Base-by-base conservation (phyloP, 176 grass and related monocot species). In the Alloteropsis semialata region DNA sequence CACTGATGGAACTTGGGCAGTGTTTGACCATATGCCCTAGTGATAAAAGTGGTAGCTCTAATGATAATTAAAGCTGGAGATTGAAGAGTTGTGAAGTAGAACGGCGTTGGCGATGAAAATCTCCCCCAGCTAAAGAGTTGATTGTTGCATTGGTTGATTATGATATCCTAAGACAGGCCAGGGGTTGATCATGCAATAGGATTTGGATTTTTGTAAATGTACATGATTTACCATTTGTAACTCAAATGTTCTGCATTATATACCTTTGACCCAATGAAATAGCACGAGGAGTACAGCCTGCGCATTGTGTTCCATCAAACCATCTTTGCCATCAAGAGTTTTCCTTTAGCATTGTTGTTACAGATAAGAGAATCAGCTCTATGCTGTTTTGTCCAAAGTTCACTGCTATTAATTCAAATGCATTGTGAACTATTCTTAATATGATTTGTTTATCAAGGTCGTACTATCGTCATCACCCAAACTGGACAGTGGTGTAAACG, bases 181-280 rank as follows among this genome's bases (percentile, higher is more conserved):
- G 15, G 0, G 30, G 21, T 37, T 70, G 80, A 39, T 57, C 81
- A 36, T 54, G 57, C 8, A 5, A 8, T 79, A 59, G 14, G 59
- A 38, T 79, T 81, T 46, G 38, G 49, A 57, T 74, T 57, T 79
- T 78, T 65, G 36, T 61, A 82, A 42, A 25, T 76, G 24, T 82
- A 56, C 65, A 65, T 38, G 38, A n/a, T 65, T 25, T 78, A n/a
- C n/a, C n/a, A n/a, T n/a, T n/a, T n/a, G n/a, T n/a, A n/a, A n/a
- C n/a, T n/a, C n/a, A n/a, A n/a, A n/a, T n/a, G 7, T 4, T 36
- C 13, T 12, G 2, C 18, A n/a, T n/a, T n/a, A n/a, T n/a, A 6
- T 21, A 63, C 51, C 17, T 45, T 75, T 75, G 66, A 37, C 65
- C n/a, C 12, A 54, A 41, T 43, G 71, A 22, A 79, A 7, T 54